Percentiles rank a stretch among this genome's conserved stretches.
phyloP scores from a whole-genome alignment of 2,329 filamentous ascomycete species.

The Ophiostoma perfectum region DNA sequence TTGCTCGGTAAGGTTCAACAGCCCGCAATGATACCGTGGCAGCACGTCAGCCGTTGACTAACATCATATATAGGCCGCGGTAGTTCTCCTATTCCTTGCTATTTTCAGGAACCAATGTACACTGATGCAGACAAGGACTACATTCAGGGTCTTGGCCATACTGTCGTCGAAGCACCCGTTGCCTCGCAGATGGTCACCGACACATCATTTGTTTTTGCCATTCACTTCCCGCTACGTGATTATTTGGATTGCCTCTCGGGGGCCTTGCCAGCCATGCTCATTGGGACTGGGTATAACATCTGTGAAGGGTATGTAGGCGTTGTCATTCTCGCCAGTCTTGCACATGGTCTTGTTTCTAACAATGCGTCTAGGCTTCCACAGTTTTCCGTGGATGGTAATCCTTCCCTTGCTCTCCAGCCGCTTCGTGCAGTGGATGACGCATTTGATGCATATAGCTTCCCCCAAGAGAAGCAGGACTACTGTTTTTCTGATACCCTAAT shows the following conservation, averaged over 20 bases:
- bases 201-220: conserved; percentile 53
- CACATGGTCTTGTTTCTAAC: not conserved
- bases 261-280: conserved; percentile 47
- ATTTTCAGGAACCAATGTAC: conserved; percentile 53
- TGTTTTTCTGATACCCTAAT: conserved; percentile 40
- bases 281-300: conserved; percentile 50
- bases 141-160: conserved; percentile 50
- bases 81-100: conserved; percentile 37
- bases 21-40: too few relatives aligned
- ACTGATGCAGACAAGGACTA: conserved; percentile 46
- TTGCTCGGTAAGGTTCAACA: conserved; percentile 36
- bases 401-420: not conserved
- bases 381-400: not conserved
- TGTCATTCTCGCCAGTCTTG: not conserved
- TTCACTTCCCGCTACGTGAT: conserved; percentile 53
- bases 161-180: conserved; percentile 45
- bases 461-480: conserved; percentile 35
- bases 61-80: not conserved
- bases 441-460: conserved; percentile 35
- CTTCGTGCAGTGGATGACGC: conserved; percentile 20
- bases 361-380: conserved; percentile 16
- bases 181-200: conserved; percentile 48
- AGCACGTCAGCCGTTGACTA: not conserved
- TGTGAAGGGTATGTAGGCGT: conserved; percentile 45
- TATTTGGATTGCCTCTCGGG: conserved; percentile 48